A percentile compares a stretch with the other conserved stretches of the same genome.
Conservation (phyloP, 192 early-diverging fungal genomes). For the Phlyctochytrium arcticum region DNA sequence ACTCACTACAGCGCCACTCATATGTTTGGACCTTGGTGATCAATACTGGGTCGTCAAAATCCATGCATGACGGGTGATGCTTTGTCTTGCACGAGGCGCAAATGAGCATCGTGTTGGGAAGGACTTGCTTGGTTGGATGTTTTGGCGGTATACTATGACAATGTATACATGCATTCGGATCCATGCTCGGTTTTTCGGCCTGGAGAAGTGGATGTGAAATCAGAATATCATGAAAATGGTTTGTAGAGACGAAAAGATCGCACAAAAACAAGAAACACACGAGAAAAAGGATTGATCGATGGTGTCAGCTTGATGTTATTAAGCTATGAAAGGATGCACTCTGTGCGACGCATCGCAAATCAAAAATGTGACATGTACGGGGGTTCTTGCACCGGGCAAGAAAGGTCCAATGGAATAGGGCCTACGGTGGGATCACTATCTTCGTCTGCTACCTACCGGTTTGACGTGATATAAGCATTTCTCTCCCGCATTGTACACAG, state of each 20-base stretch:
- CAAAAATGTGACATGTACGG: too few species aligned
- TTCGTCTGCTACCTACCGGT: slow-evolving; percentile 4
- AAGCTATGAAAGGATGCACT: too few species aligned
- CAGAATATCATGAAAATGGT: background rate
- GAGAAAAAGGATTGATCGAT: too few species aligned
- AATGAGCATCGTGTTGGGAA: slow-evolving; percentile 3
- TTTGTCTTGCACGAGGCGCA: slow-evolving; percentile 29
- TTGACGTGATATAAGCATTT: slow-evolving; percentile 43
- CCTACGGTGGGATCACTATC: too few species aligned
- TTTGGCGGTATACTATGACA: slow-evolving; percentile 17
- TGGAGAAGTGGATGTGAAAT: background rate
- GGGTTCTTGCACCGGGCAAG: too few species aligned
- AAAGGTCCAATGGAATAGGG: too few species aligned
- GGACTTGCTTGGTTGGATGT: background rate
- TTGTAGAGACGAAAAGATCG: too few species aligned
- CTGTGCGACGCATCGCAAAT: too few species aligned
- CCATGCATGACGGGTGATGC: slow-evolving; percentile 45
- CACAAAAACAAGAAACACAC: too few species aligned
- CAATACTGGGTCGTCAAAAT: slow-evolving; percentile 40
- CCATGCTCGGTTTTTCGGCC: background rate
- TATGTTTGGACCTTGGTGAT: slow-evolving; percentile 39
- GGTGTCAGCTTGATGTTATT: too few species aligned
- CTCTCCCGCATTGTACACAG: slow-evolving; percentile 31
- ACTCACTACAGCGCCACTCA: slow-evolving; percentile 48
- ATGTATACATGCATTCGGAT: slow-evolving; percentile 23